Evolutionary conservation across 164 flowering plant species (phyloP).

Genomic region (Chimonanthus praecox): DNA sequence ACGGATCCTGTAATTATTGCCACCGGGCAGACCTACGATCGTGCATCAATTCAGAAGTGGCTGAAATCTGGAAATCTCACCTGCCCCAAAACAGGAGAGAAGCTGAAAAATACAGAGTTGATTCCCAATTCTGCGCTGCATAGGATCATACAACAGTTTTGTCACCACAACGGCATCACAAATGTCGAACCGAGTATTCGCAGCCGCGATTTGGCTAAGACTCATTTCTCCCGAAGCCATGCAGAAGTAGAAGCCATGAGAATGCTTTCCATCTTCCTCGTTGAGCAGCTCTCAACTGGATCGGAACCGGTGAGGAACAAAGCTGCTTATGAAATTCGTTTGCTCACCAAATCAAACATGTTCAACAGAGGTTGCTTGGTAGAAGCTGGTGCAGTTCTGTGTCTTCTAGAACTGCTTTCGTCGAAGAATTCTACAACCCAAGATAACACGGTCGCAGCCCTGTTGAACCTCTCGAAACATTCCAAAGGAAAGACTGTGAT

Average conservation of each 20-base stretch:
- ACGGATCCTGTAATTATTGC: conserved; percentile 66
- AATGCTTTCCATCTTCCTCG: conserved; percentile 40
- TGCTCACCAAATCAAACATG: conserved; percentile 59
- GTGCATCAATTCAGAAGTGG: conserved; percentile 68
- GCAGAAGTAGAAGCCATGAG: conserved; percentile 41
- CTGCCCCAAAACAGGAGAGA: conserved; percentile 86
- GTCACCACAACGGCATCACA: conserved; percentile 33
- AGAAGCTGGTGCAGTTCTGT: conserved; percentile 45
- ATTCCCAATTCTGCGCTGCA: conserved; percentile 55
- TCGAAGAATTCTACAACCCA: conserved; percentile 37
- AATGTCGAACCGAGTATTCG: conserved; percentile 22
- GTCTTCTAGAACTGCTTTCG: conserved; percentile 37
- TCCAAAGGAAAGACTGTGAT: conserved; percentile 36
- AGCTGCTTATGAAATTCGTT: conserved; percentile 63
- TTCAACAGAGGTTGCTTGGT: conserved; percentile 57
- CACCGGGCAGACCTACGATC: conserved; percentile 83
- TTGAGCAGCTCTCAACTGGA: conserved; percentile 32
- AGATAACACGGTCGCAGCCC: conserved; percentile 59
- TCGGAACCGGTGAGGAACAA: conserved; percentile 35
- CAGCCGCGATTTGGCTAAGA: conserved; percentile 31
- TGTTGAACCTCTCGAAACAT: conserved; percentile 71
- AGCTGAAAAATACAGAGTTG: conserved; percentile 31
- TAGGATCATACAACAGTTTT: conserved; percentile 47
- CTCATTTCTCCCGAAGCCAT: conserved; percentile 30
- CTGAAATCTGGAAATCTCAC: conserved; percentile 48